A percentile compares a stretch with the other conserved stretches of the same genome.
phyloP scores from a whole-genome alignment of 164 flowering plant genomes.

The Sextonia rubra region DNA sequence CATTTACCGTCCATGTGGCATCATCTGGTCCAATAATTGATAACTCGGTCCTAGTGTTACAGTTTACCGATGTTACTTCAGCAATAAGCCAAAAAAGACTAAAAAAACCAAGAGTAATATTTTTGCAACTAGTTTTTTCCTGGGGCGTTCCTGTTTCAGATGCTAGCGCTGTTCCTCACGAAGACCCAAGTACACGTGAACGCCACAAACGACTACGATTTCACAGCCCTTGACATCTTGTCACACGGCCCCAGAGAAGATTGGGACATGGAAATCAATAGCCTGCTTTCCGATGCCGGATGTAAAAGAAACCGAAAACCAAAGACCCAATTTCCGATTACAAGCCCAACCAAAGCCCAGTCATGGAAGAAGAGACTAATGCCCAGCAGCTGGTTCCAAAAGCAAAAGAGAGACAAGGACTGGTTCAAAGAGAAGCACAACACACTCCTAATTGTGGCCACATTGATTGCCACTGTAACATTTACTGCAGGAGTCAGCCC shows the following conservation, averaged over 20 bases:
- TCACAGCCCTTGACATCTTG: neutral
- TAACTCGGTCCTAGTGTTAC: no score
- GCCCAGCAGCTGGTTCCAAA: neutral
- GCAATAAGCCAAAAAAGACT: no score
- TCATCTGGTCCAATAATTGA: no score
- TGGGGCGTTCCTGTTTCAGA: neutral
- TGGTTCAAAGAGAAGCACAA: neutral
- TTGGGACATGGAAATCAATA: neutral
- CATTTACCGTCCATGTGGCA: no score
- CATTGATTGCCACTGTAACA: conserved; percentile 19
- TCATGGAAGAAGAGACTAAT: neutral
- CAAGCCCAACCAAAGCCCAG: neutral
- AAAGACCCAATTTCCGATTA: neutral
- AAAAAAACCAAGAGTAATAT: no score
- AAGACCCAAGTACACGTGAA: neutral
- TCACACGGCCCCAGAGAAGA: neutral
- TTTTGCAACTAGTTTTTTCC: no score
- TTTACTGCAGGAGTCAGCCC: conserved; percentile 21
- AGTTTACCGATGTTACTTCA: no score
- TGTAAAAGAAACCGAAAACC: neutral
- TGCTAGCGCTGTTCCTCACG: neutral
- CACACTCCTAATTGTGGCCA: conserved; percentile 17
- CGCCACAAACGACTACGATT: neutral
- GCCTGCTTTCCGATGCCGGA: neutral
- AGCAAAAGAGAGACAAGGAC: neutral